Evolutionary conservation across 106 monocot species (phyloP), one percentile per base, ranked within the genome.

Genomic region (Posidonia australis): DNA sequence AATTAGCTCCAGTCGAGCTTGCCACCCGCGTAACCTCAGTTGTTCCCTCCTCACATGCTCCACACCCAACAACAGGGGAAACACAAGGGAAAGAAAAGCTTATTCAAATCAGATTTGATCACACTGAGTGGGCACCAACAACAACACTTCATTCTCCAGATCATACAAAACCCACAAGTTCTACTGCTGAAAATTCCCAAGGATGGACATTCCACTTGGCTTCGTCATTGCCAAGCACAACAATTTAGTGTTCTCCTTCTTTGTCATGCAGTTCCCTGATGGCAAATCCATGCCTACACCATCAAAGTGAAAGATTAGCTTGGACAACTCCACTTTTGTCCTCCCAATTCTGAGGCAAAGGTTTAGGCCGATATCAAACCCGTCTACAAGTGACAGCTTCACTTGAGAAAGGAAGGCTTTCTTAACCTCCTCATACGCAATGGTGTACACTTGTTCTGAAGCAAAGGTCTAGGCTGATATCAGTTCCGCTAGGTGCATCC

Each of bases 131-230:
- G 72, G 72, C 21, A 54, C 53, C 49, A 93, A 86, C 3, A 83
- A 85, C 67, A 93, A 22, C 23, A 10, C 58, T 22, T 70, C 68
- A 0, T 80, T 79, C 53, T 76, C 77, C 3, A 93, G 32, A 67
- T 93, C 89, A 62, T 89, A 93, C 27, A 81, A 62, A 16, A 93
- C 64, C 16, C 79, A 89, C 25, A 86, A 60, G 32, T 84, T 85
- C 73, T 89, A 85, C 81, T 89, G 93, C 73, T 86, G 86, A 65
- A 83, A 86, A 65, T 86, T 86, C 11, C 93, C 93, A 0, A 93
- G 60, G 7, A 89, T 83, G 5, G 89, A 89, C 47, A 83, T 51
- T 29, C 78, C 81, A 3, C 54, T 67, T 14, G 83, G 81, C 4
- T 64, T 70, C 72, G 75, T 68, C 52, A 89, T 57, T 24, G 76